Base-by-base conservation (phyloP, 2,329 filamentous ascomycete genomes). In the Hymenoscyphus salicellus region DNA sequence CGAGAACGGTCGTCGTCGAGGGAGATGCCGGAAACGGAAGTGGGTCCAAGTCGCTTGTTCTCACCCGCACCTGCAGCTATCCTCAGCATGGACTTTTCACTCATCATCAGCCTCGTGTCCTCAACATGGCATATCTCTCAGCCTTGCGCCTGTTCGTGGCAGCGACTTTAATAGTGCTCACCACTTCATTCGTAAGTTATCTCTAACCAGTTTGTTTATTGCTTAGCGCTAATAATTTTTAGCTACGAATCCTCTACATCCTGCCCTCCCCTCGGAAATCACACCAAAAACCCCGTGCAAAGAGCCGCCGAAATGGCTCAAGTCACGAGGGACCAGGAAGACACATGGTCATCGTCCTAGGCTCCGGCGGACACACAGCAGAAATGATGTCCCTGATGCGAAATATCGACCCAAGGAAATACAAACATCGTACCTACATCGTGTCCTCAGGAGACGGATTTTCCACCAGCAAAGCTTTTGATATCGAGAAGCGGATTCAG, bases 291-390 rank as follows among this genome's bases (percentile, higher is more conserved):
- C 64, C 63, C 2, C 61, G 20, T 26, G n/a, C 61, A 46, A 49
- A 49, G 17, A 49, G 43, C n/a, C 43, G 43, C 43, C 58, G 65
- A 38, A 62, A 62, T 28, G 61, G 68, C n/a, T n/a, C 43, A 20
- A 49, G 43, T 20, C 75, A 73, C 61, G 73, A 73, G 23, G 60
- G 72, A 3, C 79, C 80, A 30, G 33, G 43, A 49, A 81, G 82
- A 6, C 87, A 93, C 76, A 81, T 93, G 62, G 81, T 96, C 36
- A 85, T 96, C 68, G 88, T 98, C 30, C 89, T 98, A 28, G 95
- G 95, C 61, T 96, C 91, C 2, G 95, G 95, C 36, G 95, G 95
- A 0, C 95, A 99, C 78, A 97, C 95, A 0, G 89, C 92, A 58
- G 95, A 99, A 78, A 96, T 99, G 90, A 83, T 97, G 68, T 87